These are phyloP conservation scores for Glycine soja DNA, from an alignment of 306 rosid genomes.

Conservation along the genomic window DNA sequence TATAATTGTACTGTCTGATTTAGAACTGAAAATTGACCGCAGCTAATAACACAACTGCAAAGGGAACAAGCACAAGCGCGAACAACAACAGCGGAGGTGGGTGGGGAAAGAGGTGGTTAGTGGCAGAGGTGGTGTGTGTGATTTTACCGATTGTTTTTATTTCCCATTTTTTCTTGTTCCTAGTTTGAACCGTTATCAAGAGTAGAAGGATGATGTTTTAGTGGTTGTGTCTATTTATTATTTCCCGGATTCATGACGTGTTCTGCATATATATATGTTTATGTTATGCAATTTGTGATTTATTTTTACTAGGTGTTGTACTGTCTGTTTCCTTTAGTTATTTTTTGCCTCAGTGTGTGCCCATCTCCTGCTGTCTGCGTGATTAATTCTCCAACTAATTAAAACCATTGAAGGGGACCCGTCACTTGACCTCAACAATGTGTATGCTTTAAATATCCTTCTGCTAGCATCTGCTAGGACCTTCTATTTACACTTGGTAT, in stretches of 20 bases:
- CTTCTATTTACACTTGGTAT: not conserved
- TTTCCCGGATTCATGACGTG: not conserved
- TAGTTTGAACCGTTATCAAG: constrained; percentile 42
- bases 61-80: constrained; percentile 44
- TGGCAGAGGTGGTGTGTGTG: constrained; percentile 48
- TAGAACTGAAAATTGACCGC: not conserved
- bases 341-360: not conserved
- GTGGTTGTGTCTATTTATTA: not conserved
- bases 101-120: constrained; percentile 51
- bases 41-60: constrained; percentile 39
- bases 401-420: constrained; percentile 33
- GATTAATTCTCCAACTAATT: constrained; percentile 40
- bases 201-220: not conserved
- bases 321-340: not conserved
- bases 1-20: no score
- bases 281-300: not conserved
- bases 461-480: not conserved
- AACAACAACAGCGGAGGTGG: constrained; percentile 52
- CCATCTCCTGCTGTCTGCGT: constrained; percentile 5
- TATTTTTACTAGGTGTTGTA: not conserved
- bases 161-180: constrained; percentile 39
- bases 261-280: not conserved
- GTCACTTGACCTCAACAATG: not conserved
- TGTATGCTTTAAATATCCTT: constrained; percentile 23
- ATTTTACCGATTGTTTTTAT: constrained; percentile 55